Conservation (phyloP, 352 stramenopile species). For the Pythium volutum region DNA sequence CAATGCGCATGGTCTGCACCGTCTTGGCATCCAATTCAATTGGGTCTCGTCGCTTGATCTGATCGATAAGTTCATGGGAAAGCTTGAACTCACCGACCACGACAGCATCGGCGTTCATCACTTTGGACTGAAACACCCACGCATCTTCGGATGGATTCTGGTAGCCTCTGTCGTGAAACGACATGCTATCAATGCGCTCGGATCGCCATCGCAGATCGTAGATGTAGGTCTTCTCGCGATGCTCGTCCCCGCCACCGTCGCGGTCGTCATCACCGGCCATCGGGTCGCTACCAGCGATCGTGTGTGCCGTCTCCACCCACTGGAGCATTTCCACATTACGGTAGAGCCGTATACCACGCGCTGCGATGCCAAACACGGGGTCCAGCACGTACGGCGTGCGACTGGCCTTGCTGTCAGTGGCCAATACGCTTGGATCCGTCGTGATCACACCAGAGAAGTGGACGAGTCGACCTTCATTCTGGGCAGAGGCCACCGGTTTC, state of each 20-base stretch:
- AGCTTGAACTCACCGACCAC: conserved; percentile 65
- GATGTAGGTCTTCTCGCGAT: conserved; percentile 64
- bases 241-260: conserved; percentile 40
- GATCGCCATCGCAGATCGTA: conserved; percentile 66
- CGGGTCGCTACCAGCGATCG: conserved; percentile 32
- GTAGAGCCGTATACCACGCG: conserved; percentile 59
- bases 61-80: conserved; percentile 52
- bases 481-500: conserved; percentile 1
- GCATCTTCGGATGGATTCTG: conserved; percentile 58
- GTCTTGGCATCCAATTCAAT: conserved; percentile 42
- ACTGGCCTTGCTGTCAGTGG: conserved; percentile 14
- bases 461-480: conserved; percentile 30
- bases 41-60: conserved; percentile 57
- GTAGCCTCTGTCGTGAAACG: conserved; percentile 61
- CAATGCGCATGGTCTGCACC: conserved; percentile 49
- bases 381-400: conserved; percentile 54
- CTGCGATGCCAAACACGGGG: conserved; percentile 51
- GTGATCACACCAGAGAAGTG: conserved; percentile 39
- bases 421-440: conserved; percentile 26
- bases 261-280: conserved; percentile 30
- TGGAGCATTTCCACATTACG: conserved; percentile 78
- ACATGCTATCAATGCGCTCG: conserved; percentile 46
- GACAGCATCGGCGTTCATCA: conserved; percentile 27
- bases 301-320: conserved; percentile 77
- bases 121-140: conserved; percentile 47